Evolutionary conservation across 2,329 filamentous ascomycete species (phyloP).

Genomic region (Blumeria graminis): DNA sequence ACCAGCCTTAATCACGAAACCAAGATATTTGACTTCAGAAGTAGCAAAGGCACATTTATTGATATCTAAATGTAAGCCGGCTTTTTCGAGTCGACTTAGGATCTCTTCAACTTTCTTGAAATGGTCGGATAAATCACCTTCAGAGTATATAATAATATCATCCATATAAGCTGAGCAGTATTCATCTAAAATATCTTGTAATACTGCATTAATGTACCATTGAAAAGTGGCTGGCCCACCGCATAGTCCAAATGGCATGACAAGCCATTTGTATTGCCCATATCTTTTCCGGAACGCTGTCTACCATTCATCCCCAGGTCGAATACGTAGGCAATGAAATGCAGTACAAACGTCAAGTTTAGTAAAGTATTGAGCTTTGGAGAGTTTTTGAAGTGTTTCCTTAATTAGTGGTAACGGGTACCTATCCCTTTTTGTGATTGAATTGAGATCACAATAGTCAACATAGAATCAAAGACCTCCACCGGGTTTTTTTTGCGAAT

Average conservation of each 20-base stretch:
- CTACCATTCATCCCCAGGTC: not conserved
- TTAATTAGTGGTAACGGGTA: not conserved
- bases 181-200: not conserved
- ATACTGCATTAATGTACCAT: not conserved
- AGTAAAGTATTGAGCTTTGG: not conserved
- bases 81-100: no score
- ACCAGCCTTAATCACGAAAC: not conserved
- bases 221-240: not conserved
- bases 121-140: slow-evolving; percentile 1
- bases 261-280: not conserved
- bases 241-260: not conserved
- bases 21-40: not conserved
- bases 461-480: no score
- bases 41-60: no score
- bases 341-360: not conserved
- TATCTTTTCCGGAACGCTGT: not conserved
- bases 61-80: no score
- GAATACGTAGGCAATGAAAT: not conserved
- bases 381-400: not conserved
- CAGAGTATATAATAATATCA: not conserved
- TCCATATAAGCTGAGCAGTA: slow-evolving; percentile 1
- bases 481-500: no score
- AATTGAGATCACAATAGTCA: no score
- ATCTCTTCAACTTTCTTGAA: not conserved
- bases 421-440: no score